These are phyloP conservation scores for Chalciporus sphaerocephalus DNA, from an alignment of 768 basidiomycete species.

Conservation along the genomic window DNA sequence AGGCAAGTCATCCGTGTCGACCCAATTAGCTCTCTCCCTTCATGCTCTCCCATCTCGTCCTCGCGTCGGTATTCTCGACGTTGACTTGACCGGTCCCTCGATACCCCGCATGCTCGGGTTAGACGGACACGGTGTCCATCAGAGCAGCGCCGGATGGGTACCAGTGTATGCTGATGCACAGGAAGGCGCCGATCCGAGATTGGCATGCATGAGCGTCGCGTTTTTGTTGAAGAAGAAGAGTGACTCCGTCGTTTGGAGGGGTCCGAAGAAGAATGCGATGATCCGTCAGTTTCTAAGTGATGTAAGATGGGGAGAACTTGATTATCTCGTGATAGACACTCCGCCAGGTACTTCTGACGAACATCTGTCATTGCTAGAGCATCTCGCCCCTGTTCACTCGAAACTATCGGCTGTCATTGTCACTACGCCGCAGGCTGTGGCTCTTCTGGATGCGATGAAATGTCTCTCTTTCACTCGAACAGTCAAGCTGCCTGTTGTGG, in stretches of 20 bases:
- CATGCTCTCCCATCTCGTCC: slow-evolving; percentile 61
- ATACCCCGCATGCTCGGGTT: slow-evolving; percentile 93
- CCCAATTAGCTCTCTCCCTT: slow-evolving; percentile 87
- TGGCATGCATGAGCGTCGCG: slow-evolving; percentile 96
- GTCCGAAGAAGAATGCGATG: slow-evolving; percentile 98
- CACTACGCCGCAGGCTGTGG: slow-evolving; percentile 96
- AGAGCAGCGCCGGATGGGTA: slow-evolving; percentile 95
- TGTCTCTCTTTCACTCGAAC: slow-evolving; percentile 93
- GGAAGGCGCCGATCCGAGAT: slow-evolving; percentile 52
- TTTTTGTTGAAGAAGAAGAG: slow-evolving; percentile 87
- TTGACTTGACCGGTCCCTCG: slow-evolving; percentile 92
- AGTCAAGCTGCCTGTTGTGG: slow-evolving; percentile 81
- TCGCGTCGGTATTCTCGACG: slow-evolving; percentile 85
- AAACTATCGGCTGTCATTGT: slow-evolving; percentile 84
- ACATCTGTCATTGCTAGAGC: slow-evolving; percentile 92
- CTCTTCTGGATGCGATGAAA: slow-evolving; percentile 92
- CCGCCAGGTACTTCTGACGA: slow-evolving; percentile 99
- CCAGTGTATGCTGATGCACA: slow-evolving; percentile 85
- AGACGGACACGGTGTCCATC: slow-evolving; percentile 83
- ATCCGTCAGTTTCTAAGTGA: slow-evolving; percentile 92
- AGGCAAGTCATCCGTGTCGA: slow-evolving; percentile 94
- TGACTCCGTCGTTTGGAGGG: slow-evolving; percentile 96
- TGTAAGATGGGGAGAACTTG: slow-evolving; percentile 92
- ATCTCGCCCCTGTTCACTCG: slow-evolving; percentile 78
- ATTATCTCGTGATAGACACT: slow-evolving; percentile 91